Conservation (phyloP, 1,284 basidiomycete genomes). For the Peniophora sp. region DNA sequence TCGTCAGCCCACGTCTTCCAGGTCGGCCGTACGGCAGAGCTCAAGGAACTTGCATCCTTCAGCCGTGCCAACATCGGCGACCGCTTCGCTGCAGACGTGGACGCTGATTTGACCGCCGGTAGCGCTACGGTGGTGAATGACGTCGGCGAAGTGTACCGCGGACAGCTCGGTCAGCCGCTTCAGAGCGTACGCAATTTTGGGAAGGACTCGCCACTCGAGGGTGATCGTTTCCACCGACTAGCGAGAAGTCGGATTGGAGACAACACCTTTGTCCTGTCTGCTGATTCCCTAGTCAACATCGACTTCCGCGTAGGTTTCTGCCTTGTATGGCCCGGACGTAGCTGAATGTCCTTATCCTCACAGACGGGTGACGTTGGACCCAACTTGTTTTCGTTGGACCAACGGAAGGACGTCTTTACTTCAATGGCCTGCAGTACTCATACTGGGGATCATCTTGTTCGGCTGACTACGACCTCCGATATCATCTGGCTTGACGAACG, state of each 20-base stretch:
- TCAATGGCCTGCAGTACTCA: slow-evolving; percentile 34
- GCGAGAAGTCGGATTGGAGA: neutral
- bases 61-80: slow-evolving; percentile 9
- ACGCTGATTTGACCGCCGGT: slow-evolving; percentile 4
- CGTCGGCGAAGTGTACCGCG: slow-evolving; percentile 10
- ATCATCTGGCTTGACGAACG: slow-evolving; percentile 64
- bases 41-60: slow-evolving; percentile 8
- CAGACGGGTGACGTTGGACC: no score
- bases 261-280: neutral
- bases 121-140: slow-evolving; percentile 13
- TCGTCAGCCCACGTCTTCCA: slow-evolving; percentile 6
- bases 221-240: neutral
- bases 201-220: neutral
- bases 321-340: no score
- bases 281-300: slow-evolving; percentile 10
- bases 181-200: neutral
- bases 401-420: slow-evolving; percentile 35
- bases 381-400: slow-evolving; percentile 10
- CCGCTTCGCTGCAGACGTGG: slow-evolving; percentile 12
- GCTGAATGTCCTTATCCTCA: no score
- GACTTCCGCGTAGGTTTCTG: slow-evolving; percentile 41
- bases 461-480: slow-evolving; percentile 49
- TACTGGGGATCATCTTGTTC: slow-evolving; percentile 33
- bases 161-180: neutral
- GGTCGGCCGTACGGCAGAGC: slow-evolving; percentile 6